Base-by-base conservation (phyloP, 352 stramenopile genomes). In the Globisporangium canariense region DNA sequence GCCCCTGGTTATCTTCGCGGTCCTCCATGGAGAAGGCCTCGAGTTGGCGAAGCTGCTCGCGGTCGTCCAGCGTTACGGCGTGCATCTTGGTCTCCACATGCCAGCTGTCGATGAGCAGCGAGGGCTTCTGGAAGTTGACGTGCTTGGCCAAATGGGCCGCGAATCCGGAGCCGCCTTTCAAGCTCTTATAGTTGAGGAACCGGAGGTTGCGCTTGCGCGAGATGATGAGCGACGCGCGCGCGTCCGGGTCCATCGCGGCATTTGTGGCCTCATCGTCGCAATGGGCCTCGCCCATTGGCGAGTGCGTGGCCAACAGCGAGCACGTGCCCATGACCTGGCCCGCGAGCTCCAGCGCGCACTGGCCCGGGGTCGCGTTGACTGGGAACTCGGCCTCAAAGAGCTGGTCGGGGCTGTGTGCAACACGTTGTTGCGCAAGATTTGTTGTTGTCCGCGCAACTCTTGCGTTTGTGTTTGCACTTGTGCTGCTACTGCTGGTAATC, bases 241-340 rank as follows among this genome's bases (percentile, higher is more conserved):
- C 58, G 5, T 78, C 65, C 3, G 58, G 22, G 50, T 69, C 59
- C 20, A 57, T 36, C 20, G 67, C 62, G 0, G 62, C 57, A 16
- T 73, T 46, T 8, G 36, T 22, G 9, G 53, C 67, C 6, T 73
- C 62, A 10, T 62, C 53, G 32, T 59, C 52, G 25, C 47, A 41
- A 18, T 59, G 6, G n/a, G 43, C 3, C 43, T 65, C 53, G 4
- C 40, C 22, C 60, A 76, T 58, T 0, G 70, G 68, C 0, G 54
- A 77, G 40, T 89, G 76, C 8, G 73, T 64, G 30, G 73, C 76
- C 20, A 60, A 63, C 28, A 93, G 64, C 14, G 74, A 81, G 63
- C 82, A 90, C 32, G 78, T 83, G 9, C 85, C 82, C 28, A 91
- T 73, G n/a, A 90, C 75, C 64, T 91, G 85, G 36, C 75, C 83